These are phyloP conservation scores for Blastobotrys muscicola DNA, from an alignment of 805 yeast species.

Conservation along the genomic window DNA sequence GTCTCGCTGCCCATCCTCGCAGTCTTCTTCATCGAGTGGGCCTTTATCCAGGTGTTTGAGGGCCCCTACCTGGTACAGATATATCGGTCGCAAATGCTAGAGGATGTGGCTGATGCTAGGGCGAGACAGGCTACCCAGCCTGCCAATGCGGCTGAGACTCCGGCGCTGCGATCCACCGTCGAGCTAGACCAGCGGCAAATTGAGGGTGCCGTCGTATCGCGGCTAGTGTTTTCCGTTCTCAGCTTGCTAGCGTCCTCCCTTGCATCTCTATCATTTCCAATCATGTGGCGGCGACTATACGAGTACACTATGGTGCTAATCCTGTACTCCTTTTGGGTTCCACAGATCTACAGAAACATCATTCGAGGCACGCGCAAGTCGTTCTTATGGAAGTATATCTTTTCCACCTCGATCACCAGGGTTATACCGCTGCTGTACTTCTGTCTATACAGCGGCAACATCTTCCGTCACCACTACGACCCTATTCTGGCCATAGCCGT, in stretches of 20 bases:
- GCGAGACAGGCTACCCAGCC: slow-evolving; percentile 50
- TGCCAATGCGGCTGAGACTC: slow-evolving; percentile 26
- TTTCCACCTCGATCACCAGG: slow-evolving; percentile 56
- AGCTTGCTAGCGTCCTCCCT: slow-evolving; percentile 47
- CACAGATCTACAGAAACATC: slow-evolving; percentile 76
- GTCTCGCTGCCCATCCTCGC: slow-evolving; percentile 61
- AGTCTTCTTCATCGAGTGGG: slow-evolving; percentile 58
- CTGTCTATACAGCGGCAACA: slow-evolving; percentile 42
- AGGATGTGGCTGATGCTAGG: slow-evolving; percentile 18
- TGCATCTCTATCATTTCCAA: slow-evolving; percentile 57
- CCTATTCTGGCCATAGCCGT: slow-evolving; percentile 38
- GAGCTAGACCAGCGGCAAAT: slow-evolving; percentile 42
- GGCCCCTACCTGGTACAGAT: slow-evolving; percentile 63
- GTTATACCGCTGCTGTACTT: slow-evolving; percentile 58
- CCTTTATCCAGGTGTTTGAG: slow-evolving; percentile 65
- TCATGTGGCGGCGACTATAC: slow-evolving; percentile 39
- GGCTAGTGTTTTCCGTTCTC: slow-evolving; percentile 47
- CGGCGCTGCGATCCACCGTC: slow-evolving; percentile 37
- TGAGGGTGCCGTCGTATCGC: slow-evolving; percentile 46
- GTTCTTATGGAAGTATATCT: slow-evolving; percentile 65
- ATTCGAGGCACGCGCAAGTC: slow-evolving; percentile 58
- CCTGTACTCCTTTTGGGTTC: slow-evolving; percentile 73
- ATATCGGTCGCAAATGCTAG: slow-evolving; percentile 49
- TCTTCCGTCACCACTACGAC: slow-evolving; percentile 63
- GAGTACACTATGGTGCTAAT: slow-evolving; percentile 46